Evolutionary conservation across 164 flowering plant genomes (phyloP), one percentile per base, ranked within the genome.

Genomic region (Magnolia kwangsiensis): DNA sequence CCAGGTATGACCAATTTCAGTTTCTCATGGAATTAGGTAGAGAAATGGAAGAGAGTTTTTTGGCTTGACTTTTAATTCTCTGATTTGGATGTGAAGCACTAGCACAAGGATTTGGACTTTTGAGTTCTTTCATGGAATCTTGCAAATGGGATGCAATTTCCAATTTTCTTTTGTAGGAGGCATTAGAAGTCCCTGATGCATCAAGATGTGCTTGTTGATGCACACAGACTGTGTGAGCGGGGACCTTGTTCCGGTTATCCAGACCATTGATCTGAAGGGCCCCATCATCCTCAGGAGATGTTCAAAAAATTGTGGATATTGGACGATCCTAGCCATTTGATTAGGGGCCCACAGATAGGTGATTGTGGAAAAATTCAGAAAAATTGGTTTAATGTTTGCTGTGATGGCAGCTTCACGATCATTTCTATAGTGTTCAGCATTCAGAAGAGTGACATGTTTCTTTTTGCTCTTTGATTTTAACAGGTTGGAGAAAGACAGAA

Each of bases 401-500:
- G 45, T 0, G 45, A 37, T 37, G 7, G 45, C 4, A 0, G 45
- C 45, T 37, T 37, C 45, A 37, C 0, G 45, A 37, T 37, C 45
- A 37, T 37, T 37, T 4, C 7, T 37, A 37, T 37, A 37, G 6
- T 37, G 45, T 37, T 37, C 45, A 37, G 45, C 7, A 5, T 37
- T 37, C 45, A 37, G 45, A 37, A 37, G 45, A 37, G 45, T 37
- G 0, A 37, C 45, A 37, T 37, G 6, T 31, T 68, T 31, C 72
- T 18, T 7, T 27, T 76, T 63, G 49, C 70, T 66, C 31, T 74
- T 78, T 72, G 72, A 19, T 51, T 51, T 63, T 1, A 67, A 78
- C 88, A 96, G 99, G 77, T 75, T 91, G 92, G 99, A 96, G 90
- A 96, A 96, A 75, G 94, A 96, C 81, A 85, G 83, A 82, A 87